Evolutionary conservation across 75 land plant genomes (phyloP).

Genomic region (Isoetes taiwanensis): DNA sequence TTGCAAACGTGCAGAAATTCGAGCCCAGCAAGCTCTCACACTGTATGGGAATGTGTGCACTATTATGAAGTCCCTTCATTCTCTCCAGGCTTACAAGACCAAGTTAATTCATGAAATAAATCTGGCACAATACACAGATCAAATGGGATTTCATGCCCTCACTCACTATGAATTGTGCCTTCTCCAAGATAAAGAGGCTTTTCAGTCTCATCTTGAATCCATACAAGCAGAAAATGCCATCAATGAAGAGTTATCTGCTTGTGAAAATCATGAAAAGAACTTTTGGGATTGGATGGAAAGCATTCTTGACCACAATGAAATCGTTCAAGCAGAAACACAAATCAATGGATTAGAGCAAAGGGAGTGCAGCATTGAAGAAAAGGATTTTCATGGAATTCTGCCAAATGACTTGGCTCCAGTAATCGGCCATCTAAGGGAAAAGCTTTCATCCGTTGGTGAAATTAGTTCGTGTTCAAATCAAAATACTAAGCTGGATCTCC

Average conservation of each 20-base stretch:
- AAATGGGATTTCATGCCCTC: neutral
- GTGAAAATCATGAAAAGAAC: slow-evolving; percentile 7
- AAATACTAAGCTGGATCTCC: too few species aligned
- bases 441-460: too few species aligned
- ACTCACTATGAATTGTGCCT: slow-evolving; percentile 15
- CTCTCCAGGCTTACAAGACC: slow-evolving; percentile 8
- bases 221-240: slow-evolving; percentile 12
- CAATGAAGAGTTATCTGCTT: neutral
- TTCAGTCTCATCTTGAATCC: neutral
- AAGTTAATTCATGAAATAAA: slow-evolving; percentile 6
- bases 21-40: slow-evolving; percentile 13
- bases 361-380: too few species aligned
- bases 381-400: too few species aligned
- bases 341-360: too few species aligned
- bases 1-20: neutral
- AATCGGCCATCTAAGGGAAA: too few species aligned
- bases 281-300: slow-evolving; percentile 25
- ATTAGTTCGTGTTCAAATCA: too few species aligned
- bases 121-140: neutral
- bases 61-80: slow-evolving; percentile 5
- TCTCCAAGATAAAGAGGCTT: slow-evolving; percentile 4
- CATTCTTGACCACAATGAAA: too few species aligned
- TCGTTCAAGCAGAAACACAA: too few species aligned
- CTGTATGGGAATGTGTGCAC: slow-evolving; percentile 12
- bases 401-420: too few species aligned